phyloP scores from a whole-genome alignment of 805 yeast genomes.

The Dipodascus geniculatus region DNA sequence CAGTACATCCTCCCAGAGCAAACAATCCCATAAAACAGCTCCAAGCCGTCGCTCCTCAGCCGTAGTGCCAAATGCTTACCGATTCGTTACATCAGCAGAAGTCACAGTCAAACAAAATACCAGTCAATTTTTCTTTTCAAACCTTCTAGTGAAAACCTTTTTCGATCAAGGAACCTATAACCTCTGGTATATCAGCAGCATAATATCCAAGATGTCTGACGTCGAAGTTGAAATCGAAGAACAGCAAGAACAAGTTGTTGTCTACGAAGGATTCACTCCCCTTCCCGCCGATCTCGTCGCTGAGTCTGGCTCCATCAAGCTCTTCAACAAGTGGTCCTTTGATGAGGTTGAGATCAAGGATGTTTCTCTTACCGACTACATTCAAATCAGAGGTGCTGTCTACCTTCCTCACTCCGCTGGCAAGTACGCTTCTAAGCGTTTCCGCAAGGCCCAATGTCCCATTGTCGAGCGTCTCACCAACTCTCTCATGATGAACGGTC shows the following conservation, averaged over 20 bases:
- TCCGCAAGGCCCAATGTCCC: slow-evolving; percentile 99
- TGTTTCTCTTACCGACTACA: slow-evolving; percentile 95
- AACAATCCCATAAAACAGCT: no score
- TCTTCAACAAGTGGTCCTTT: slow-evolving; percentile 99
- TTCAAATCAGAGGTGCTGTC: slow-evolving; percentile 95
- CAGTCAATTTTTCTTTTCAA: not conserved
- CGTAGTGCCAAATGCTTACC: not conserved
- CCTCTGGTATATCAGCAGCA: slow-evolving; percentile 1
- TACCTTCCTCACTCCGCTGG: slow-evolving; percentile 99
- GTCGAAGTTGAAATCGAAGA: slow-evolving; percentile 9
- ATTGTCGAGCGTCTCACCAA: slow-evolving; percentile 98
- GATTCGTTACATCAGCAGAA: not conserved
- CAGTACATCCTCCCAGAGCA: no score
- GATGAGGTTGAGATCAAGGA: slow-evolving; percentile 97
- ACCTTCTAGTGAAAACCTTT: slow-evolving; percentile 1
- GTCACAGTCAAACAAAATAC: not conserved
- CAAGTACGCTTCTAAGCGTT: slow-evolving; percentile 98
- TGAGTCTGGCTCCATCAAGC: slow-evolving; percentile 92
- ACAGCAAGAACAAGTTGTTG: slow-evolving; percentile 35
- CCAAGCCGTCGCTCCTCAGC: no score
- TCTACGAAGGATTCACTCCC: slow-evolving; percentile 75
- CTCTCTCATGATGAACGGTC: slow-evolving; percentile 99
- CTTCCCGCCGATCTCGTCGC: slow-evolving; percentile 95
- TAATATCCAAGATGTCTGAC: slow-evolving; percentile 3
- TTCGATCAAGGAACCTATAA: not conserved